Percentiles rank a stretch among this genome's conserved stretches.
These are phyloP conservation scores for Candida loeiensis DNA, from an alignment of 805 yeast species.

Conservation along the genomic window DNA sequence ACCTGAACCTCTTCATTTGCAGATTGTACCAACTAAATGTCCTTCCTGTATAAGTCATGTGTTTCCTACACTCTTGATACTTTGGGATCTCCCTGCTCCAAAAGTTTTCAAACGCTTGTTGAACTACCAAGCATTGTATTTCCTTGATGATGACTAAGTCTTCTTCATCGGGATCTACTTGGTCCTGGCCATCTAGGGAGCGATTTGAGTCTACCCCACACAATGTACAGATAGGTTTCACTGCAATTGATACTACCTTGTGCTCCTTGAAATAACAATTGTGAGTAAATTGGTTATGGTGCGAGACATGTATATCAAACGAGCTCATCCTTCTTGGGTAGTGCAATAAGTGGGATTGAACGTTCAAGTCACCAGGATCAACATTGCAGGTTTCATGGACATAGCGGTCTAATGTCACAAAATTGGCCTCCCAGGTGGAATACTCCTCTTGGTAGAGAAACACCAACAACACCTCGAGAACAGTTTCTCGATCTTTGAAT, in stretches of 20 bases:
- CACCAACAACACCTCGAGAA: constrained; percentile 44
- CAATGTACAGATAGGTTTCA: not conserved
- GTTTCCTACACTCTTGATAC: not conserved
- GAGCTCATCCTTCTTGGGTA: not conserved
- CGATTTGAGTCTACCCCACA: not conserved
- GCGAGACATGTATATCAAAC: not conserved
- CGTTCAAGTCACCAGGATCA: not conserved
- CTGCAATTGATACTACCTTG: not conserved
- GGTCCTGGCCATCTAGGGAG: too few relatives aligned
- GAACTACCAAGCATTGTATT: not conserved
- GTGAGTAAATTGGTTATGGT: not conserved
- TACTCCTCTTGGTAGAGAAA: constrained; percentile 32
- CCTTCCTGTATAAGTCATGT: not conserved
- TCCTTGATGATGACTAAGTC: not conserved
- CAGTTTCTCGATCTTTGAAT: constrained; percentile 41
- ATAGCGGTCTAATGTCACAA: constrained; percentile 18
- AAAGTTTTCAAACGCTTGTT: not conserved
- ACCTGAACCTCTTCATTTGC: not conserved
- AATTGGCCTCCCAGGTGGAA: constrained; percentile 36
- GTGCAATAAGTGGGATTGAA: not conserved
- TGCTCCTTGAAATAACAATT: constrained; percentile 16
- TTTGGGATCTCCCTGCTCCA: constrained; percentile 3
- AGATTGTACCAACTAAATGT: not conserved
- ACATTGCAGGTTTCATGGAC: constrained; percentile 25
- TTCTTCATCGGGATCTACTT: too few relatives aligned